phyloP scores from a whole-genome alignment of 1,139 yeast genomes.

The Saccharomycopsis crataegensis region DNA sequence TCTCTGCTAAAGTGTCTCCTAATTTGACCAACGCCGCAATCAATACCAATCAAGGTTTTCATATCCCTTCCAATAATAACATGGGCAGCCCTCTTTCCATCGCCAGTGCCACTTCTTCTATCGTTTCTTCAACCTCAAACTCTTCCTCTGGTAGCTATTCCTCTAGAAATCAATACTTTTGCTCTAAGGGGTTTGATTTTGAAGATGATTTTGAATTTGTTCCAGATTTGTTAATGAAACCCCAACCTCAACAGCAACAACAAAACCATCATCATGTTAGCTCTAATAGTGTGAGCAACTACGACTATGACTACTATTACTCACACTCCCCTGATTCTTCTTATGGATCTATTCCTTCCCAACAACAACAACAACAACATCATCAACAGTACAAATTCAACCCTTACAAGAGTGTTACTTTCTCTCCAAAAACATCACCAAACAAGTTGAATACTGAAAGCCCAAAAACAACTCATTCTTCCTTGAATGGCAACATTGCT shows the following conservation, averaged over 20 bases:
- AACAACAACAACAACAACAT: not conserved
- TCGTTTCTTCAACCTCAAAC: not conserved
- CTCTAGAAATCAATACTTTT: slow-evolving; percentile 13
- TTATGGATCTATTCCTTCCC: not conserved
- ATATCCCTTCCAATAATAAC: not conserved
- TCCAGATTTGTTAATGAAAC: slow-evolving; percentile 39
- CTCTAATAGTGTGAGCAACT: slow-evolving; percentile 22
- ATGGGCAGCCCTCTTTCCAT: slow-evolving; percentile 1
- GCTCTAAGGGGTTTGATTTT: slow-evolving; percentile 51
- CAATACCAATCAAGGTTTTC: too few species aligned
- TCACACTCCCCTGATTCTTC: slow-evolving; percentile 2
- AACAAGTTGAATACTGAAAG: slow-evolving; percentile 7
- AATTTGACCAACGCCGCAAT: not conserved
- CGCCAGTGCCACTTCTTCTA: not conserved
- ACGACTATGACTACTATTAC: slow-evolving; percentile 3
- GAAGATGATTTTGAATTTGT: slow-evolving; percentile 65
- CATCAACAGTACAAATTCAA: slow-evolving; percentile 36
- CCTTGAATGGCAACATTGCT: not conserved
- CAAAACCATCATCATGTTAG: slow-evolving; percentile 13
- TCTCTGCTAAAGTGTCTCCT: not conserved
- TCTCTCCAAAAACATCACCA: slow-evolving; percentile 38
- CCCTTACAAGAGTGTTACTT: slow-evolving; percentile 51
- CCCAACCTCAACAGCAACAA: slow-evolving; percentile 20
- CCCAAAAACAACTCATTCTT: not conserved
- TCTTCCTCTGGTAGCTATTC: not conserved